phyloP scores from a whole-genome alignment of 2,329 filamentous ascomycete genomes.

The Dactylellina drechsleri region DNA sequence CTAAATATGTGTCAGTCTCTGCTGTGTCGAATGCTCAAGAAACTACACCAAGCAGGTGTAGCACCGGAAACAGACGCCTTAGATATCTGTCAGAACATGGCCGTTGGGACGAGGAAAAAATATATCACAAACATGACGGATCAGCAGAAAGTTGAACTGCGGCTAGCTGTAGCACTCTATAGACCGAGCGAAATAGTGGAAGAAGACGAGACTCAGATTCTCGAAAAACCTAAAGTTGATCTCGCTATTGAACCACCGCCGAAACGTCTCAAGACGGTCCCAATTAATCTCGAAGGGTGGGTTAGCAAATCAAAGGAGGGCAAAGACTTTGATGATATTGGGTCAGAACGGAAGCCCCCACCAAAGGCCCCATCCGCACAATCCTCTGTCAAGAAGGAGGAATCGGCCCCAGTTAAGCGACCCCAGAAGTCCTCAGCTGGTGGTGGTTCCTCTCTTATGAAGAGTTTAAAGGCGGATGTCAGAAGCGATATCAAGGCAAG shows the following conservation, averaged over 20 bases:
- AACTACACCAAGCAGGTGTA: constrained; percentile 82
- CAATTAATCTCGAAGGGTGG: constrained; percentile 32
- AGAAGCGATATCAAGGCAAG: constrained; percentile 42
- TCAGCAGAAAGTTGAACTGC: constrained; percentile 84
- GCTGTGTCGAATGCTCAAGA: constrained; percentile 82
- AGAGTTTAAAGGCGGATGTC: constrained; percentile 39
- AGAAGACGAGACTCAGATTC: constrained; percentile 6
- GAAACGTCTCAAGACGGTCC: constrained; percentile 33
- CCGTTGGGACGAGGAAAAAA: constrained; percentile 65
- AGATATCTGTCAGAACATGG: constrained; percentile 71
- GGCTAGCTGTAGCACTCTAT: constrained; percentile 63
- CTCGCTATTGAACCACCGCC: constrained; percentile 57
- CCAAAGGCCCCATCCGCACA: neutral
- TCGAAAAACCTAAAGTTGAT: constrained; percentile 66
- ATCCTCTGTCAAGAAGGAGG: constrained; percentile 19
- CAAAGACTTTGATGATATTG: neutral
- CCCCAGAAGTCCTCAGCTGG: constrained; percentile 2
- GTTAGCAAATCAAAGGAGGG: constrained; percentile 30
- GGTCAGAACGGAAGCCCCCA: neutral
- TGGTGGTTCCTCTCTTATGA: constrained; percentile 28
- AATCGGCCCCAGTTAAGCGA: constrained; percentile 13
- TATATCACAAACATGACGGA: constrained; percentile 81
- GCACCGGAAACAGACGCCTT: constrained; percentile 63
- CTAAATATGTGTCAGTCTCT: constrained; percentile 83
- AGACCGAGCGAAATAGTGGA: constrained; percentile 68